Conservation (phyloP, 2,329 filamentous ascomycete genomes). For the Aspergillus novoparasiticus region DNA sequence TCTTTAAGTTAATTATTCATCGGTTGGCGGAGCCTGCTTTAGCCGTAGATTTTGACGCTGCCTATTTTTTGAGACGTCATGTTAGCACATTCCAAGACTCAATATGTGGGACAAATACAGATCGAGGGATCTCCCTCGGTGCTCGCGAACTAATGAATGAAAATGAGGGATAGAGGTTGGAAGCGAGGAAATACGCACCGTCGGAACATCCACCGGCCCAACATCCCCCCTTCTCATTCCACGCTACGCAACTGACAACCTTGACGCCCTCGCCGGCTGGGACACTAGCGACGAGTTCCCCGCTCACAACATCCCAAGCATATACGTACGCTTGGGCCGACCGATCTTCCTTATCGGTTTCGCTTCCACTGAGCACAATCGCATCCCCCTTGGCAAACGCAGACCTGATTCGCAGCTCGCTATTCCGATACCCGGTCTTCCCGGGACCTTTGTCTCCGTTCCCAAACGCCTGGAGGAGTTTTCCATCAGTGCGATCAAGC, state of each 20-base stretch:
- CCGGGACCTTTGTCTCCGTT: slow-evolving; percentile 34
- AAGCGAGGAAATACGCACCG: slow-evolving; percentile 32
- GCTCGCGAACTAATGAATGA: background rate
- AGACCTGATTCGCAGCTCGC: slow-evolving; percentile 72
- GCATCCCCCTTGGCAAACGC: slow-evolving; percentile 75
- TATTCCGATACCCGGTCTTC: slow-evolving; percentile 57
- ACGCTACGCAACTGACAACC: slow-evolving; percentile 49
- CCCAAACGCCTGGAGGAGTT: slow-evolving; percentile 71
- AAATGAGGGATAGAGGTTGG: background rate
- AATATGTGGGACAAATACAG: background rate
- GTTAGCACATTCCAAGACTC: background rate
- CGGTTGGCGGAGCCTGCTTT: background rate
- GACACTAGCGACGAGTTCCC: slow-evolving; percentile 66
- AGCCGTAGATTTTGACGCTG: slow-evolving; percentile 23
- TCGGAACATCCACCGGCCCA: slow-evolving; percentile 48
- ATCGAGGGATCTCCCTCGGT: background rate
- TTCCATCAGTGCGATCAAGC: slow-evolving; percentile 76
- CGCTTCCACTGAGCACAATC: slow-evolving; percentile 79
- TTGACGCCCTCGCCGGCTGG: slow-evolving; percentile 43
- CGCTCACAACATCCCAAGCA: slow-evolving; percentile 83
- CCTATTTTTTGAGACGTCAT: slow-evolving; percentile 11
- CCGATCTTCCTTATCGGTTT: slow-evolving; percentile 48
- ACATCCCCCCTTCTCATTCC: slow-evolving; percentile 43
- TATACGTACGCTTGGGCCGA: slow-evolving; percentile 36
- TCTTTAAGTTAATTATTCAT: background rate